phyloP scores from a whole-genome alignment of 441 rosid species.

The Croton laevigatus region DNA sequence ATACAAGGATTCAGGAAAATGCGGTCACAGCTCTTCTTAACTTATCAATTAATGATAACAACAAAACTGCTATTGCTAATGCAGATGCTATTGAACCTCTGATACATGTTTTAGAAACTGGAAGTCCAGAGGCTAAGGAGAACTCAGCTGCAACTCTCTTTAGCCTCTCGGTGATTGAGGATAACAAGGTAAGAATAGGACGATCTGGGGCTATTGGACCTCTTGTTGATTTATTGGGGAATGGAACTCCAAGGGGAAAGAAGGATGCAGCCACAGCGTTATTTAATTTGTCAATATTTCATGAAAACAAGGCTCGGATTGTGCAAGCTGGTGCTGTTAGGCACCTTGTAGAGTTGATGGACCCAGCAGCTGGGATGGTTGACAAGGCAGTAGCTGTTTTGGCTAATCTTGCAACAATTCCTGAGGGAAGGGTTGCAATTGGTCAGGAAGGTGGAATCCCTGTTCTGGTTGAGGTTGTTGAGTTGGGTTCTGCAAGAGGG shows the following conservation, averaged over 20 bases:
- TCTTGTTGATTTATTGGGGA: constrained; percentile 76
- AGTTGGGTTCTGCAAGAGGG: constrained; percentile 88
- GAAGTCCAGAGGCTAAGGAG: constrained; percentile 77
- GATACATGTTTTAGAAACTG: constrained; percentile 71
- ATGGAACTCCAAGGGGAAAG: constrained; percentile 81
- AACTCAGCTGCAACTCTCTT: constrained; percentile 87
- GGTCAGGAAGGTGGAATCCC: constrained; percentile 81
- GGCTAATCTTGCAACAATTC: constrained; percentile 82
- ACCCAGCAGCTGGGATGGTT: constrained; percentile 90
- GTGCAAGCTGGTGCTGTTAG: constrained; percentile 82
- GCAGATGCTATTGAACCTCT: constrained; percentile 76
- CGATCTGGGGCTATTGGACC: constrained; percentile 80
- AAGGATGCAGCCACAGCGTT: constrained; percentile 89
- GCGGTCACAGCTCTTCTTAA: constrained; percentile 92
- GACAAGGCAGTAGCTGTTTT: constrained; percentile 92
- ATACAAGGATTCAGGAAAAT: constrained; percentile 58
- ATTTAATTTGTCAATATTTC: constrained; percentile 73
- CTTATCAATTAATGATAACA: constrained; percentile 77
- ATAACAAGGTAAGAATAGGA: constrained; percentile 77
- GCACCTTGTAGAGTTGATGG: constrained; percentile 86
- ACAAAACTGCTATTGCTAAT: constrained; percentile 63
- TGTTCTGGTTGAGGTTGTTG: constrained; percentile 84
- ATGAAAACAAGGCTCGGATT: constrained; percentile 70
- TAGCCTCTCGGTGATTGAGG: constrained; percentile 79
- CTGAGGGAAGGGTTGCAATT: constrained; percentile 70